phyloP scores from a whole-genome alignment of 306 rosid genomes.

The Chamaecrista fasciculata region DNA sequence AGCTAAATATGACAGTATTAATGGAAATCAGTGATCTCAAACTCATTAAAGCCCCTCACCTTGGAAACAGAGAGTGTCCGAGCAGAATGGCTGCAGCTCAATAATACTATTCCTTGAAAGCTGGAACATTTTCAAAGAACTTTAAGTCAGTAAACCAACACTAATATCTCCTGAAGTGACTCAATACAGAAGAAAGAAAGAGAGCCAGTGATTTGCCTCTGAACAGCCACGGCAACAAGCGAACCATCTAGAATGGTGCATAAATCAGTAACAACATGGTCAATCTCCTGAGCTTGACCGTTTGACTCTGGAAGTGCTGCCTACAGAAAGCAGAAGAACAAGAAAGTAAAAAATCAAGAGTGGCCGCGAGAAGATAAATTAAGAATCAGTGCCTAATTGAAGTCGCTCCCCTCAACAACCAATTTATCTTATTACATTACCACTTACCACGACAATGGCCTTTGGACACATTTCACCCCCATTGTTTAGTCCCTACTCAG shows the following conservation, averaged over 20 bases:
- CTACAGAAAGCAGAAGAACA: constrained; percentile 42
- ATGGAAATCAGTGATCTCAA: constrained; percentile 13
- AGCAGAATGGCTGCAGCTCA: constrained; percentile 55
- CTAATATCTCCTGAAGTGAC: constrained; percentile 1
- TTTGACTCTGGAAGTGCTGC: constrained; percentile 69
- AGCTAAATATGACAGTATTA: constrained; percentile 16
- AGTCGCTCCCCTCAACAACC: constrained; percentile 3
- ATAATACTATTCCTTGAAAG: constrained; percentile 71
- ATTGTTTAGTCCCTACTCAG: too few relatives aligned
- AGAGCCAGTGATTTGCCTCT: constrained; percentile 52
- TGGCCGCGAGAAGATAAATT: background rate
- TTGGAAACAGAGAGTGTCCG: constrained; percentile 54
- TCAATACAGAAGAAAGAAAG: constrained; percentile 1
- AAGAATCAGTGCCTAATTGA: background rate
- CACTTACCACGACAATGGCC: background rate
- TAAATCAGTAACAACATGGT: constrained; percentile 59
- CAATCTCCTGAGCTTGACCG: constrained; percentile 49
- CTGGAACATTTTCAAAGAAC: constrained; percentile 40
- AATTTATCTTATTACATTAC: background rate
- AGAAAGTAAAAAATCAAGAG: constrained; percentile 33
- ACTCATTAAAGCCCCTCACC: constrained; percentile 42
- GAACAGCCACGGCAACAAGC: constrained; percentile 78
- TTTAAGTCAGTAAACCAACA: constrained; percentile 12
- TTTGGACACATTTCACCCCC: background rate
- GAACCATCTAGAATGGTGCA: constrained; percentile 56